Conservation (phyloP, 2,329 filamentous ascomycete species). For the Onygena corvina region DNA sequence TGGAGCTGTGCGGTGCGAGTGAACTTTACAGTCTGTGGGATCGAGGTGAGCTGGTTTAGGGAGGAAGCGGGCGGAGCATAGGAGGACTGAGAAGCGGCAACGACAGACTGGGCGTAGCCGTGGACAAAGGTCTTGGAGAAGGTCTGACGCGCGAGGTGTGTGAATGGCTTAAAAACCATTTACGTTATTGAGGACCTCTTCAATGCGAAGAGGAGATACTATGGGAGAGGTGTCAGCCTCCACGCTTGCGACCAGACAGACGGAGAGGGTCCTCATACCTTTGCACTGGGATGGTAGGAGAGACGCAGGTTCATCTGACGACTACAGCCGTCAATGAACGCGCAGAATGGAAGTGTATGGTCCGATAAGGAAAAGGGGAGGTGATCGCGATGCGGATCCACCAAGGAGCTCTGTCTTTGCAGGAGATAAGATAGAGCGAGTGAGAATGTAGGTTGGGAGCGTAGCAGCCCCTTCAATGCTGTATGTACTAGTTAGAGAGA, state of each 20-base stretch:
- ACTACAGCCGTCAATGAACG: slow-evolving; percentile 81
- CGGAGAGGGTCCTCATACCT: slow-evolving; percentile 42
- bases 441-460: not conserved
- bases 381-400: not conserved
- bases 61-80: slow-evolving; percentile 54
- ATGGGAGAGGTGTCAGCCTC: slow-evolving; percentile 12
- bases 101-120: slow-evolving; percentile 95
- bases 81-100: slow-evolving; percentile 82
- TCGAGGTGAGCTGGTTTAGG: slow-evolving; percentile 42
- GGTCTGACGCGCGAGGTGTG: slow-evolving; percentile 88
- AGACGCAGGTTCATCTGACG: slow-evolving; percentile 99
- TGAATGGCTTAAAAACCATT: slow-evolving; percentile 68
- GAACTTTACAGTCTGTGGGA: slow-evolving; percentile 38
- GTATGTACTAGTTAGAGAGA: not conserved
- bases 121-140: slow-evolving; percentile 93
- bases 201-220: slow-evolving; percentile 48
- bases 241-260: slow-evolving; percentile 10
- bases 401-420: not conserved
- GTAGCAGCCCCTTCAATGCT: not conserved
- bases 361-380: not conserved
- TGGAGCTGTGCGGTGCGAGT: slow-evolving; percentile 55
- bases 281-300: slow-evolving; percentile 47
- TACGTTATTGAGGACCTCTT: slow-evolving; percentile 61
- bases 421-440: not conserved
- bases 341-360: slow-evolving; percentile 39